Evolutionary conservation across 1,284 basidiomycete species (phyloP).

Genomic region (Heterobasidion occidentale): DNA sequence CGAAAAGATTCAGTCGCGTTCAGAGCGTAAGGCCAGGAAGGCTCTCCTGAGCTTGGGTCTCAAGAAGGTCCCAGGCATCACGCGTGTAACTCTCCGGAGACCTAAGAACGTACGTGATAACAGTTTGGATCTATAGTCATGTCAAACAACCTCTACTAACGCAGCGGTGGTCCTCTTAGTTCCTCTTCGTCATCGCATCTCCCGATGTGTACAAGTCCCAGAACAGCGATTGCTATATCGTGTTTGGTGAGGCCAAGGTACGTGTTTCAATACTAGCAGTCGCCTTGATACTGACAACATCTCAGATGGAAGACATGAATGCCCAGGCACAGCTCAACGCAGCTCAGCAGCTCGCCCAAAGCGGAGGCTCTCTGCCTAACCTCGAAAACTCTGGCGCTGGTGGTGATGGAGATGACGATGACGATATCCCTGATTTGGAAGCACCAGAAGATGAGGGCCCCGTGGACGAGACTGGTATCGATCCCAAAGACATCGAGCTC

Average conservation of each 20-base stretch:
- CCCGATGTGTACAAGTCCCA: conserved; percentile 98
- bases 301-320: conserved; percentile 88
- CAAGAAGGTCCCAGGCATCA: conserved; percentile 90
- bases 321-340: conserved; percentile 78
- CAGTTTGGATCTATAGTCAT: background rate
- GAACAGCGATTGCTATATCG: conserved; percentile 97
- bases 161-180: conserved; percentile 28
- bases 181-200: conserved; percentile 87
- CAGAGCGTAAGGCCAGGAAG: conserved; percentile 89
- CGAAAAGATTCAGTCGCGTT: conserved; percentile 89
- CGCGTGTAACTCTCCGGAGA: conserved; percentile 89
- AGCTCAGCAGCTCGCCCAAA: conserved; percentile 74
- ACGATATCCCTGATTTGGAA: conserved; percentile 80
- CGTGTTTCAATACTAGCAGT: conserved; percentile 1
- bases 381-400: conserved; percentile 43
- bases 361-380: conserved; percentile 39
- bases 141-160: background rate
- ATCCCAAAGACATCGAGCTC: conserved; percentile 92
- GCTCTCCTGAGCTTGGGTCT: conserved; percentile 81
- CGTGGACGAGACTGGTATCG: conserved; percentile 77
- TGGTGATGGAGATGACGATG: conserved; percentile 59
- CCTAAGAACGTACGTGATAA: conserved; percentile 77
- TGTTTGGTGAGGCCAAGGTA: conserved; percentile 97
- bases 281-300: background rate
- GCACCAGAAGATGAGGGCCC: conserved; percentile 71